phyloP scores from a whole-genome alignment of 768 basidiomycete genomes.

The Russula earlei region DNA sequence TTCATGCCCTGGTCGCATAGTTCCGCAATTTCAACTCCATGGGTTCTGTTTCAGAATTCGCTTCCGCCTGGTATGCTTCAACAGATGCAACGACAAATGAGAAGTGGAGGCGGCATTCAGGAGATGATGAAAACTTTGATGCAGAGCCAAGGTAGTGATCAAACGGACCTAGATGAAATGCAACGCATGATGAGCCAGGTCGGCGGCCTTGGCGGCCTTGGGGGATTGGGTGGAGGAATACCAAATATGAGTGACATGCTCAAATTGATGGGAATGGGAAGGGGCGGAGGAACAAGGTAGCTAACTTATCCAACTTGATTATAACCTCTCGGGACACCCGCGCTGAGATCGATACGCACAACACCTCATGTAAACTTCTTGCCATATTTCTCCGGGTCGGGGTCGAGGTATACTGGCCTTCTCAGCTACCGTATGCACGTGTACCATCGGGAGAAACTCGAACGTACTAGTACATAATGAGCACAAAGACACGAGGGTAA shows the following conservation, averaged over 20 bases:
- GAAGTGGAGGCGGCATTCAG: conserved; percentile 82
- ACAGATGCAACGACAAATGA: conserved; percentile 79
- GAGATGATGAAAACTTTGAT: conserved; percentile 99
- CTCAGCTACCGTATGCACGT: no score
- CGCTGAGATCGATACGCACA: background rate
- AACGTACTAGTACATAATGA: no score
- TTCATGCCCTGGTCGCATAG: background rate
- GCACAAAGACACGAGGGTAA: background rate
- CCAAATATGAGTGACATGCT: conserved; percentile 70
- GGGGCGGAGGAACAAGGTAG: conserved; percentile 16
- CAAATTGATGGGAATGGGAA: conserved; percentile 61
- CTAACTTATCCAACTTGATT: no score
- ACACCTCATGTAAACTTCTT: background rate
- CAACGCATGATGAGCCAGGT: conserved; percentile 91
- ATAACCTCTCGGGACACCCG: no score
- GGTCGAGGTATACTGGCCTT: no score
- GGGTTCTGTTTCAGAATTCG: conserved; percentile 46
- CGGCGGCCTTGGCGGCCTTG: conserved; percentile 56
- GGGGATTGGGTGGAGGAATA: conserved; percentile 58
- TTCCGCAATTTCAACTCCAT: background rate
- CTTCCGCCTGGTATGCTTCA: conserved; percentile 95
- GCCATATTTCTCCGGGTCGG: background rate
- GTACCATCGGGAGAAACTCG: no score
- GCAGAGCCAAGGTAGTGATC: conserved; percentile 86
- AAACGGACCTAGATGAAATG: conserved; percentile 91